A percentile compares a stretch with the other conserved stretches of the same genome.
These are phyloP conservation scores for Jatropha curcas DNA, from an alignment of 345 rosid species.

Conservation along the genomic window DNA sequence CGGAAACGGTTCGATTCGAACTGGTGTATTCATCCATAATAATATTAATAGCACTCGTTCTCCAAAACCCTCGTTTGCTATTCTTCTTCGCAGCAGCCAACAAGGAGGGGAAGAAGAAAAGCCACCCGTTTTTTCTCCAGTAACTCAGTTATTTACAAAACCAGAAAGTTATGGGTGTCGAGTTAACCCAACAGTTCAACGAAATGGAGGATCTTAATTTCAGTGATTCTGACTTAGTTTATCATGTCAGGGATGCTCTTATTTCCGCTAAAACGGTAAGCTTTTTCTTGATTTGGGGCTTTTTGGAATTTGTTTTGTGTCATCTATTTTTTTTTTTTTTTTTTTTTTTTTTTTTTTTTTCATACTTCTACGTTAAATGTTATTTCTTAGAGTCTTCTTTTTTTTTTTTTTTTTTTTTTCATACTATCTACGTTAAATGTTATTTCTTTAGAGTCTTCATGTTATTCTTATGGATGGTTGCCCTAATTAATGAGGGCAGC, in stretches of 20 bases:
- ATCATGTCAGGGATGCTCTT: constrained; percentile 55
- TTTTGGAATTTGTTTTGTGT: neutral
- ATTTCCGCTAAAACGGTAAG: constrained; percentile 40
- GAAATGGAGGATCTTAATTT: constrained; percentile 36
- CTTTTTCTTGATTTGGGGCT: neutral
- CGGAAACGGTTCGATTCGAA: too few species aligned
- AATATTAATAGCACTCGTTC: neutral
- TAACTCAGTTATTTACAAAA: neutral
- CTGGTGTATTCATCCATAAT: too few species aligned
- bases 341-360: too few species aligned
- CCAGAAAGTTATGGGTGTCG: constrained; percentile 8
- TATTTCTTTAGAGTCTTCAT: neutral
- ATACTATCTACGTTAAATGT: too few species aligned
- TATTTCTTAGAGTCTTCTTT: too few species aligned
- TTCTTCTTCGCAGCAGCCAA: constrained; percentile 4
- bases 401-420: too few species aligned
- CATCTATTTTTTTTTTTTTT: too few species aligned
- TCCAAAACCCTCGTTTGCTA: neutral
- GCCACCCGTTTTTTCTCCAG: neutral
- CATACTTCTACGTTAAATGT: too few species aligned
- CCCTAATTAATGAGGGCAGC: neutral
- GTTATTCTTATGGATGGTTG: neutral
- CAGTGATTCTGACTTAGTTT: constrained; percentile 49
- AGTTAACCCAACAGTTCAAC: neutral
- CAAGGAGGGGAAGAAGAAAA: neutral